Evolutionary conservation across 352 stramenopile species (phyloP).

Genomic region (Phytopythium mirpurense): DNA sequence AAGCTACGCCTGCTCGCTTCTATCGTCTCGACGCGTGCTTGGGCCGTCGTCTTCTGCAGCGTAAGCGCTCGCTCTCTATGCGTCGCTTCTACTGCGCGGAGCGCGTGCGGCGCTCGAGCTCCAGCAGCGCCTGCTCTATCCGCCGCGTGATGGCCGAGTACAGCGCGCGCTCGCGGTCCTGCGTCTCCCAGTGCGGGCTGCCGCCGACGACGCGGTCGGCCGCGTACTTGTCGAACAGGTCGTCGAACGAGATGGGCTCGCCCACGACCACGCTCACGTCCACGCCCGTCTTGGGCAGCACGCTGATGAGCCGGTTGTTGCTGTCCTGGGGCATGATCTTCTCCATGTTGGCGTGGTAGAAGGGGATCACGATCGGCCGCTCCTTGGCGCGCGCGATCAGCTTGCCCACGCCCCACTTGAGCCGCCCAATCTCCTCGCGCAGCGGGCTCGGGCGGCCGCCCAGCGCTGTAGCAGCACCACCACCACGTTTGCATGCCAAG

Average conservation of each 20-base stretch:
- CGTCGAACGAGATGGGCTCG: slow-evolving; percentile 76
- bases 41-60: neutral
- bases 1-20: neutral
- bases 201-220: slow-evolving; percentile 35
- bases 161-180: slow-evolving; percentile 58
- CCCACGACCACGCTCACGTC: slow-evolving; percentile 59
- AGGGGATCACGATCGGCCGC: slow-evolving; percentile 70
- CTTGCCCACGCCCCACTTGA: slow-evolving; percentile 88
- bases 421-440: slow-evolving; percentile 64
- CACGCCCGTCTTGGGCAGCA: slow-evolving; percentile 48
- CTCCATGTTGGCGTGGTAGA: slow-evolving; percentile 88
- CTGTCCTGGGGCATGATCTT: slow-evolving; percentile 82
- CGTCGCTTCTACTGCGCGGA: neutral
- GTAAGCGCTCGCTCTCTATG: too few species aligned
- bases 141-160: slow-evolving; percentile 84
- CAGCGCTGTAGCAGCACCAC: slow-evolving; percentile 31
- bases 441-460: slow-evolving; percentile 55
- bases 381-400: slow-evolving; percentile 71
- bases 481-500: neutral
- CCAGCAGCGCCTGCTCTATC: slow-evolving; percentile 74
- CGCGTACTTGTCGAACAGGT: slow-evolving; percentile 65
- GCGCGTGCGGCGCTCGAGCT: slow-evolving; percentile 38
- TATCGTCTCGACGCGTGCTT: neutral
- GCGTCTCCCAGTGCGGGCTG: slow-evolving; percentile 43
- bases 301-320: slow-evolving; percentile 61